phyloP scores from a whole-genome alignment of 1,139 yeast species.

The Protomyces pachydermus region DNA sequence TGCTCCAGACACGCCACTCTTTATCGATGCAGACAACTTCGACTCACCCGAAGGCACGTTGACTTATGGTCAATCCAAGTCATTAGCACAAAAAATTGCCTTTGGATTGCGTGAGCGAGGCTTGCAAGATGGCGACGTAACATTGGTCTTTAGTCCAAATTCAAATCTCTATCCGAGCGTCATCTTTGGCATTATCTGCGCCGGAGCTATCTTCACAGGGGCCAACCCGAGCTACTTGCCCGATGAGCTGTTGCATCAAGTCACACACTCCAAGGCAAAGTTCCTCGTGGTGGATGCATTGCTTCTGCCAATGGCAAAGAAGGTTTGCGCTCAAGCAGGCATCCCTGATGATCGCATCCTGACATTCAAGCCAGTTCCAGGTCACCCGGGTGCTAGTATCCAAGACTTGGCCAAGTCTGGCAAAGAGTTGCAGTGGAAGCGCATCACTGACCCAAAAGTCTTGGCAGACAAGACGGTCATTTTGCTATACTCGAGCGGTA shows the following conservation, averaged over 20 bases:
- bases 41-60: neutral
- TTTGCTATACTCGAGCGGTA: slow-evolving; percentile 63
- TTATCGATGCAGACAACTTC: slow-evolving; percentile 14
- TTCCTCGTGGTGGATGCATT: slow-evolving; percentile 24
- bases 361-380: slow-evolving; percentile 12
- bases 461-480: slow-evolving; percentile 34
- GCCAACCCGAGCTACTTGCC: slow-evolving; percentile 30
- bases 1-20: slow-evolving; percentile 1
- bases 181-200: slow-evolving; percentile 28
- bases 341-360: slow-evolving; percentile 16
- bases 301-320: slow-evolving; percentile 22
- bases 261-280: slow-evolving; percentile 30
- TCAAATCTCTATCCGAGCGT: slow-evolving; percentile 22
- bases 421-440: slow-evolving; percentile 24
- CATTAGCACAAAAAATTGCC: slow-evolving; percentile 6
- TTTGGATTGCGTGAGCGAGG: slow-evolving; percentile 10
- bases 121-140: slow-evolving; percentile 17
- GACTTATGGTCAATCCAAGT: slow-evolving; percentile 6
- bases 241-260: slow-evolving; percentile 26
- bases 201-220: slow-evolving; percentile 30
- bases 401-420: slow-evolving; percentile 24
- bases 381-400: slow-evolving; percentile 5
- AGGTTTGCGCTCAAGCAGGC: slow-evolving; percentile 7
- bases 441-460: slow-evolving; percentile 25
- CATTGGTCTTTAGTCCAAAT: slow-evolving; percentile 20